Base-by-base conservation (phyloP, 164 flowering plant species). In the Liquidambar formosana region DNA sequence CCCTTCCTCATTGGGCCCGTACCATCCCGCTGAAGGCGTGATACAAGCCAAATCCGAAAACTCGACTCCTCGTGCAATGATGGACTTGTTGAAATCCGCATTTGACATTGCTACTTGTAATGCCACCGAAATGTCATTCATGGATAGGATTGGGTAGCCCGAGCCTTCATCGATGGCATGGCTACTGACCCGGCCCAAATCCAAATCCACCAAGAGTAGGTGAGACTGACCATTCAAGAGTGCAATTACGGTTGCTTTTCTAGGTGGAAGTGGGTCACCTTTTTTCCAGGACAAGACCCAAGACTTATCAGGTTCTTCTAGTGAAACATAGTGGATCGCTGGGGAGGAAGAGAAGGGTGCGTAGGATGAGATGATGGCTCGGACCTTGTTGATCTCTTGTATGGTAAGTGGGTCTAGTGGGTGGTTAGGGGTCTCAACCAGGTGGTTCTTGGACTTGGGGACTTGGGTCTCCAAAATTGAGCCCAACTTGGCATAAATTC, bases 381-480 rank as follows among this genome's bases (percentile, higher is more conserved):
- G 75, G 5, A 76, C 86, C 41, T 27, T 46, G 67, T 66, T 73
- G 64, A 87, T 77, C 77, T 89, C 92, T 27, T 64, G 73, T 10
- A 81, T 14, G 33, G 89, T 88, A 9, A 89, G 85, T 5, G 92
- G 90, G 73, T 89, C 94, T 0, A 89, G 80, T 3, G 89, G 90
- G 77, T 89, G 94, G 65, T 41, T 64, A 10, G 90, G 87, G 57
- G 57, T 45, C 1, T 75, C 67, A 15, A 56, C 25, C 12, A 33
- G 25, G 65, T 44, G 64, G 60, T 57, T 41, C 8, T 67, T 67
- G 81, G 77, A 53, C 38, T 51, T 62, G 25, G 62, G 74, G 68
- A 54, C 10, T 62, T 12, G 57, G 70, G 69, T 33, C 61, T 64
- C 27, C 13, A 16, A 52, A 26, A 52, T 11, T 16, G 19, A 22